A percentile compares a stretch with the other conserved stretches of the same genome.
phyloP scores from a whole-genome alignment of 106 monocot species.

The Acorus calamus region DNA sequence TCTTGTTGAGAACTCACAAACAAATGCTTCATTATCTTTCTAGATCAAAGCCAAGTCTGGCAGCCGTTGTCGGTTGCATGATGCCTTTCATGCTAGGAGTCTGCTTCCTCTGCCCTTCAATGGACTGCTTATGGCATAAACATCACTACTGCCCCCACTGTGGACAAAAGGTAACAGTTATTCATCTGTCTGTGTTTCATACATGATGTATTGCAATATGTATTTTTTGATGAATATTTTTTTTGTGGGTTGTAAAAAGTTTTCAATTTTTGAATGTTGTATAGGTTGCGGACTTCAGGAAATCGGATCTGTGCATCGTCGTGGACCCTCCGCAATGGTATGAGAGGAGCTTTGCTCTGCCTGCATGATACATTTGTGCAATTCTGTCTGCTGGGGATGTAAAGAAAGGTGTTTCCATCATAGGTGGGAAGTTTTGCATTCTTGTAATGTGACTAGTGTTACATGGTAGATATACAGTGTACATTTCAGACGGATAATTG shows the following conservation, averaged over 20 bases:
- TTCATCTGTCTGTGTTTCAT: neutral
- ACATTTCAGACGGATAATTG: too few relatives aligned
- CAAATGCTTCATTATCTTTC: neutral
- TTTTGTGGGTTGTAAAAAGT: too few relatives aligned
- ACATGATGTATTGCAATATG: neutral
- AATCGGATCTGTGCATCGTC: constrained; percentile 73
- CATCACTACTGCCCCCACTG: constrained; percentile 90
- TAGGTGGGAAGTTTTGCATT: neutral
- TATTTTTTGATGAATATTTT: too few relatives aligned
- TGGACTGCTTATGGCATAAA: constrained; percentile 97
- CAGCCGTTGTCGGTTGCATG: constrained; percentile 87
- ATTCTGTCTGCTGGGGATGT: neutral
- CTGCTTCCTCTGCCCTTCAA: constrained; percentile 89
- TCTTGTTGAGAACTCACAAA: neutral
- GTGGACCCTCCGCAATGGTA: constrained; percentile 52
- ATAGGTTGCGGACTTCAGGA: constrained; percentile 79
- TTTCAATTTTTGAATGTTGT: neutral
- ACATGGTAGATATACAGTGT: too few relatives aligned
- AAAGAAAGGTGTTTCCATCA: neutral
- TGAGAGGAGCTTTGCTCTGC: constrained; percentile 65
- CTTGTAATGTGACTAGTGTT: too few relatives aligned
- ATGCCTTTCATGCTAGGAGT: constrained; percentile 88
- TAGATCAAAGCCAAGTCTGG: constrained; percentile 83
- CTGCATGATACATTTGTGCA: constrained; percentile 20
- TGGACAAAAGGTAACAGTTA: constrained; percentile 51